phyloP scores from a whole-genome alignment of 2,329 filamentous ascomycete genomes.

The Stagonosporopsis vannaccii region DNA sequence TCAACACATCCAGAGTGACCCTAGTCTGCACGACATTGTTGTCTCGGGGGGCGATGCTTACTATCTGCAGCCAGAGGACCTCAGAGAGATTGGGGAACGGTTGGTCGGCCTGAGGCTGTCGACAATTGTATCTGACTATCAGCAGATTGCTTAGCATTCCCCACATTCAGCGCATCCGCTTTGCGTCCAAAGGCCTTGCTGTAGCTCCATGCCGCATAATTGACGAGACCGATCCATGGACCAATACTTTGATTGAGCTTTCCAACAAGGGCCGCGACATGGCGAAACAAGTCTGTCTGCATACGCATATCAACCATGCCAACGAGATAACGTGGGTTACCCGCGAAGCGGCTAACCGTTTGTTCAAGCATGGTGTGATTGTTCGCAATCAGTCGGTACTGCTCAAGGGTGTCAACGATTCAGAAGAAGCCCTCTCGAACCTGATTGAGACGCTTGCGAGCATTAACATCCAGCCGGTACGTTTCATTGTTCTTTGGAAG shows the following conservation, averaged over 20 bases:
- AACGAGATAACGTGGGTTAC: constrained; percentile 69
- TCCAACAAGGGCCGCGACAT: constrained; percentile 59
- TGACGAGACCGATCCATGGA: constrained; percentile 62
- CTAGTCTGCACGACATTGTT: constrained; percentile 65
- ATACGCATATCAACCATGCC: constrained; percentile 72
- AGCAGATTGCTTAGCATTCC: constrained; percentile 61
- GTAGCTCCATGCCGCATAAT: constrained; percentile 65
- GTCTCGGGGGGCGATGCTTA: constrained; percentile 70
- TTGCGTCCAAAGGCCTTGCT: constrained; percentile 68
- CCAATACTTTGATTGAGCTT: constrained; percentile 59
- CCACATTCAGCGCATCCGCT: constrained; percentile 66
- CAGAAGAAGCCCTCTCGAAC: constrained; percentile 59
- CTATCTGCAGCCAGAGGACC: constrained; percentile 61
- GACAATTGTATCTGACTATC: background rate
- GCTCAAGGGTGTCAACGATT: constrained; percentile 66
- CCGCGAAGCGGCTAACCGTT: constrained; percentile 57
- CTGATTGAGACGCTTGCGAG: constrained; percentile 64
- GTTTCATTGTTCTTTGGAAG: constrained; percentile 25
- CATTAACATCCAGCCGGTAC: constrained; percentile 64
- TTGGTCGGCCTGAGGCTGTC: constrained; percentile 2
- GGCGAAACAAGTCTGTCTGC: constrained; percentile 67
- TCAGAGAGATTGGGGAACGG: constrained; percentile 61
- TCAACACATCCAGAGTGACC: constrained; percentile 61
- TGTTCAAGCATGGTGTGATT: constrained; percentile 61
- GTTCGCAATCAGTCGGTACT: constrained; percentile 69